A percentile compares a stretch with the other conserved stretches of the same genome.
Conservation (phyloP, 345 rosid genomes). For the Rubroshorea leprosula region DNA sequence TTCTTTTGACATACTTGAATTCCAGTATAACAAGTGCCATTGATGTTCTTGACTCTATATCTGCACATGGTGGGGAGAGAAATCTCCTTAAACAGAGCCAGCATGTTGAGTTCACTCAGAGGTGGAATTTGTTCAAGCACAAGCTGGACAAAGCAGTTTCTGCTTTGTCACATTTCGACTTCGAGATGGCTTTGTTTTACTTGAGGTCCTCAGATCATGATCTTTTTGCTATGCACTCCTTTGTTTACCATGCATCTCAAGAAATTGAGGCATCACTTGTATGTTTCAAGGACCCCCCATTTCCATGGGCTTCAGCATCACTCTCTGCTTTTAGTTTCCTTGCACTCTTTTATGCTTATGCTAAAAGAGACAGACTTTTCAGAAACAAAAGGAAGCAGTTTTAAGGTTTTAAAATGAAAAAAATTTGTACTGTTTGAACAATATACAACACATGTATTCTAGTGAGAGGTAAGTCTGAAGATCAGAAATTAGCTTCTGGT, state of each 20-base stretch:
- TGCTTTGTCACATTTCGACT: constrained; percentile 78
- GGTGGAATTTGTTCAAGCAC: constrained; percentile 83
- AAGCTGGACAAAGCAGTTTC: constrained; percentile 80
- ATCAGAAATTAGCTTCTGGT: constrained; percentile 13
- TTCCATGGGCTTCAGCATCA: constrained; percentile 74
- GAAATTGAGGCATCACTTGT: constrained; percentile 80
- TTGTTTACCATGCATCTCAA: constrained; percentile 74
- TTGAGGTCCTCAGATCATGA: constrained; percentile 81
- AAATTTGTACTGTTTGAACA: constrained; percentile 33
- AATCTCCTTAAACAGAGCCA: constrained; percentile 57
- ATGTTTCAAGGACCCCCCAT: constrained; percentile 94
- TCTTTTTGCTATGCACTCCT: constrained; percentile 69
- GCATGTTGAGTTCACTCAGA: constrained; percentile 64
- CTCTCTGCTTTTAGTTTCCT: constrained; percentile 49
- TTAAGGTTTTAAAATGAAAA: constrained; percentile 39
- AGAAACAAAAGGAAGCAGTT: constrained; percentile 89
- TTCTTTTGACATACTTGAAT: constrained; percentile 70
- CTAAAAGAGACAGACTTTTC: constrained; percentile 62
- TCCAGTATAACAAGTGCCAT: constrained; percentile 69
- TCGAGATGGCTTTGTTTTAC: constrained; percentile 77
- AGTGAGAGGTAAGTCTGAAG: constrained; percentile 9
- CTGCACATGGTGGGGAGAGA: constrained; percentile 80
- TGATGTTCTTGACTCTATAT: constrained; percentile 66
- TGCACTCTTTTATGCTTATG: constrained; percentile 48
- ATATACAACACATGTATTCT: constrained; percentile 21